phyloP scores from a whole-genome alignment of 495 filamentous ascomycete species.

The Penicillium coffeae region DNA sequence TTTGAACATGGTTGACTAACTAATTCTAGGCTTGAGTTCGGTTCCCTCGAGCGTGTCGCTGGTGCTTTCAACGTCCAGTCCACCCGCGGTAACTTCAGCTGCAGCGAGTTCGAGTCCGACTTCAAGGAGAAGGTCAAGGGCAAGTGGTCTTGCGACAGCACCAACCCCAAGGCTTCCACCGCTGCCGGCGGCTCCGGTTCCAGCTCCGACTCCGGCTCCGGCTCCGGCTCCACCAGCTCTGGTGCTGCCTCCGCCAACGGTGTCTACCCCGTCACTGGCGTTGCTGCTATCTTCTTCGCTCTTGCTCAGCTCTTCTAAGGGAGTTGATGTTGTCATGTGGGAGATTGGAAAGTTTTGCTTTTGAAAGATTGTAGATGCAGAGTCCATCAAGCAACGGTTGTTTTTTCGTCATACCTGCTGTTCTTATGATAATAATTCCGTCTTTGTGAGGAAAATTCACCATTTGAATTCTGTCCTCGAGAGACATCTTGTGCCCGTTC shows the following conservation, averaged over 20 bases:
- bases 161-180: constrained; percentile 38
- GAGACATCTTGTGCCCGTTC: constrained; percentile 16
- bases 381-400: constrained; percentile 37
- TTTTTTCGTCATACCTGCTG: constrained; percentile 34
- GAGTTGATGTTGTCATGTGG: neutral
- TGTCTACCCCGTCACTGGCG: constrained; percentile 40
- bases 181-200: constrained; percentile 37
- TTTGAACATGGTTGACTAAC: constrained; percentile 5
- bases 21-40: constrained; percentile 61
- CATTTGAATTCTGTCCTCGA: constrained; percentile 27
- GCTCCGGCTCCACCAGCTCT: constrained; percentile 30
- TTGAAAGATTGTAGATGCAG: constrained; percentile 25
- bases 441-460: constrained; percentile 39
- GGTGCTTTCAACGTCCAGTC: constrained; percentile 86
- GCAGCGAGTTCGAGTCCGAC: constrained; percentile 41
- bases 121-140: constrained; percentile 50
- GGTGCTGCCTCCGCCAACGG: constrained; percentile 39
- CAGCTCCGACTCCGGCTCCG: constrained; percentile 25
- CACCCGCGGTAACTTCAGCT: constrained; percentile 58
- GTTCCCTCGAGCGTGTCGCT: constrained; percentile 65
- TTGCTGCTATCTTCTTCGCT: constrained; percentile 41
- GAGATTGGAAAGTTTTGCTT: constrained; percentile 8
- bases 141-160: constrained; percentile 52
- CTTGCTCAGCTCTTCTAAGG: constrained; percentile 49
- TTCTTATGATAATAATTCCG: constrained; percentile 50